Evolutionary conservation across 2,329 filamentous ascomycete species (phyloP), one percentile per base, ranked within the genome.

Genomic region (Sphaerulina musiva): DNA sequence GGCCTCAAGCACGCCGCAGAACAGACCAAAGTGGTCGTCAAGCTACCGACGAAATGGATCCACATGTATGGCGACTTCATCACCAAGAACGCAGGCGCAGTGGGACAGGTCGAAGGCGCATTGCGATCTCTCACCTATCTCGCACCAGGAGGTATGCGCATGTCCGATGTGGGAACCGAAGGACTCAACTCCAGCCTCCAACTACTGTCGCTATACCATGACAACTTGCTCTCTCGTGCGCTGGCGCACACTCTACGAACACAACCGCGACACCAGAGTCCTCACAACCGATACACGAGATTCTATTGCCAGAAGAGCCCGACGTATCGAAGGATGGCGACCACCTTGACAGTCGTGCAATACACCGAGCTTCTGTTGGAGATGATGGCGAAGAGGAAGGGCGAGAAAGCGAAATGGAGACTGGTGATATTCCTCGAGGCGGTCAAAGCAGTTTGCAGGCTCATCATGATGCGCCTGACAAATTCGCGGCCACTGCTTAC

Each of bases 311-410:
- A 78, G 46, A 77, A 77, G 51, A 84, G 80, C 64, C 76, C 79
- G 4, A 77, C 89, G 8, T 98, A 98, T 71, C 82, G 85, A 55
- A 82, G 87, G 55, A 82, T 95, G 51, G 91, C 92, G 40, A 79
- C 91, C 60, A 76, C 90, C 4, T 76, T 98, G 46, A 89, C 95
- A 69, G 86, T 95, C 73, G 87, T 96, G 26, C 87, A 93, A 62
- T 97, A 97, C 68, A 95, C 91, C 0, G 89, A 98, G 73, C 77
- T 98, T 31, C 75, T 98, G n/a, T 93, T 92, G 80, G 93, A 98
- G 70, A 98, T 98, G 93, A 82, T 87, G 29, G 91, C 91, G 29
- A 95, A 95, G 72, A 81, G 92, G 46, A 84, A 84, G 58, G 87
- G 89, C 14, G 90, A 95, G 70, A 83, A 81, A 65, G 73, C 85